Evolutionary conservation across 2,329 filamentous ascomycete genomes (phyloP).

Genomic region (Aspergillus felis): DNA sequence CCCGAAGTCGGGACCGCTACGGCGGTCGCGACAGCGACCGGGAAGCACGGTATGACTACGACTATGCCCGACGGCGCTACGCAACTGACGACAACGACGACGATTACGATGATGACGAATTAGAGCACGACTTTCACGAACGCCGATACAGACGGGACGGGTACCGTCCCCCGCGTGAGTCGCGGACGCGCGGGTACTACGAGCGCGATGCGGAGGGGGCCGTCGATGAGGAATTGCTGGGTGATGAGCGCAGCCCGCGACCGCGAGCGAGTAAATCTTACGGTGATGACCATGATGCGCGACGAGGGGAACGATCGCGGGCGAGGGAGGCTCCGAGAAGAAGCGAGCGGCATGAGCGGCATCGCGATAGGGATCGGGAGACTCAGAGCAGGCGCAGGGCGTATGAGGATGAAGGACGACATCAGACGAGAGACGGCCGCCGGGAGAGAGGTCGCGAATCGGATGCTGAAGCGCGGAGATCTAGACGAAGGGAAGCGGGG

Average conservation of each 20-base stretch:
- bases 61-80: constrained; percentile 12
- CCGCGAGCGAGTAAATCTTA: not conserved
- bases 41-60: constrained; percentile 8
- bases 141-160: constrained; percentile 20
- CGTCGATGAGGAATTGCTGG: constrained; percentile 13
- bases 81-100: constrained; percentile 20
- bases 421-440: constrained; percentile 16
- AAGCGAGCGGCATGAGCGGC: constrained; percentile 19
- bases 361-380: constrained; percentile 18
- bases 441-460: constrained; percentile 11
- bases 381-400: not conserved
- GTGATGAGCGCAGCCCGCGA: constrained; percentile 10
- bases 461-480: constrained; percentile 24
- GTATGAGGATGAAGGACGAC: constrained; percentile 14
- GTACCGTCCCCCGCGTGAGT: constrained; percentile 17
- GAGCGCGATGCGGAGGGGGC: constrained; percentile 15
- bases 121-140: constrained; percentile 17
- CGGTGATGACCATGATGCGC: constrained; percentile 3
- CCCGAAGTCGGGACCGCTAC: constrained; percentile 31
- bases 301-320: constrained; percentile 25
- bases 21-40: constrained; percentile 21
- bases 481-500: constrained; percentile 20
- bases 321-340: constrained; percentile 32
- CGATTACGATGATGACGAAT: constrained; percentile 19
- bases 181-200: constrained; percentile 15